Evolutionary conservation across 805 yeast species (phyloP), one percentile per base, ranked within the genome.

Genomic region (Martiniozyma abietophila): DNA sequence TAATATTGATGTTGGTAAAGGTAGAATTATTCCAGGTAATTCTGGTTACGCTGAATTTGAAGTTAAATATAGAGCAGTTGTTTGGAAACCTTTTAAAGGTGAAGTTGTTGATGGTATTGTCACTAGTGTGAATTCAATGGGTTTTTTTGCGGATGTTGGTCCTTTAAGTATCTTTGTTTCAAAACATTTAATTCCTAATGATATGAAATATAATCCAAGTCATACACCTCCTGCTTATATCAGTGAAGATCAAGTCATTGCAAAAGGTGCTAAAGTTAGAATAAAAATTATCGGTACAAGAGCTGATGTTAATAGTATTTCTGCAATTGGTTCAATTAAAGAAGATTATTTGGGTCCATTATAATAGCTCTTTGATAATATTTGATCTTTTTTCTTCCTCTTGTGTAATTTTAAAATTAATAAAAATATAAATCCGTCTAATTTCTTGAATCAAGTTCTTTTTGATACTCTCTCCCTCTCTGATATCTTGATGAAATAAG

Each of bases 141-240:
- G 98, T 7, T 85, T 92, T 46, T 92, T 92, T 56, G 97, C 95
- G 25, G 96, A 92, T 58, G 98, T 92, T 19, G 98, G 98, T 0
- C 98, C 98, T 11, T 65, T 92, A 54, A 77, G 88, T 17, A 96
- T 92, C 25, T 92, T 92, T 58, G 94, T 92, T 16, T 82, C 95
- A 17, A 86, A 94, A 24, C 96, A 89, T 61, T 69, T 88, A 56
- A 88, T 92, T 48, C 97, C 98, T 7, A 76, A 83, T 25, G 96
- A 89, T 54, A 81, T 92, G 86, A 70, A 76, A 39, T 92, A 80
- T 59, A 89, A 88, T 47, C 95, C 97, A 6, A 80, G 94, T 15
- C 88, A 95, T 22, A 88, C 89, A 49, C 98, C 98, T 8, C 98
- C 98, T n/a, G 95, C 96, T 6, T 92, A 85, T 57, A 94, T 83